Conservation (phyloP, 2,329 filamentous ascomycete genomes). For the Dryadomyces sulphureus region DNA sequence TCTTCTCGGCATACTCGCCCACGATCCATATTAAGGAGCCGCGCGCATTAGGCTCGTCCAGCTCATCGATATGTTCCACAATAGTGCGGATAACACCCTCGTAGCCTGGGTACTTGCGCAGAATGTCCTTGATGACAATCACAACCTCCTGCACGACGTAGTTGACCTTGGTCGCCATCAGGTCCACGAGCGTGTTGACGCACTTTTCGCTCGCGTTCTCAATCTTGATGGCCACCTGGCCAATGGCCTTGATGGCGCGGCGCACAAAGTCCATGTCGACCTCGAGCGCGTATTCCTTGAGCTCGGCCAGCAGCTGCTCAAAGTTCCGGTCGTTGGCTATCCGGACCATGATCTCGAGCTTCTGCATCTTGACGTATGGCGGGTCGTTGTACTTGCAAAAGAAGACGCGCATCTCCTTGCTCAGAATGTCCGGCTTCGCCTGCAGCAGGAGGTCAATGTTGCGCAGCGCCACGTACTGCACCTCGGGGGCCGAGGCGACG, state of each 20-base stretch:
- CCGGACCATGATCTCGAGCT: slow-evolving; percentile 97
- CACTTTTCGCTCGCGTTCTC: slow-evolving; percentile 90
- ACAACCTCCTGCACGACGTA: slow-evolving; percentile 98
- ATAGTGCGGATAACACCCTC: slow-evolving; percentile 95
- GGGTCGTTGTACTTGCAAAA: slow-evolving; percentile 99
- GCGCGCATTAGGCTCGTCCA: slow-evolving; percentile 85
- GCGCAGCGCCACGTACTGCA: slow-evolving; percentile 89
- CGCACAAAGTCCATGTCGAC: slow-evolving; percentile 99
- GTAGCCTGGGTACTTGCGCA: slow-evolving; percentile 93
- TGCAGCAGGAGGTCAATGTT: slow-evolving; percentile 95
- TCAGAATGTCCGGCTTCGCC: slow-evolving; percentile 89
- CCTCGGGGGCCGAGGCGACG: slow-evolving; percentile 87
- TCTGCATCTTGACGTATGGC: slow-evolving; percentile 92
- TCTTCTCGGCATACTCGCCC: slow-evolving; percentile 97
- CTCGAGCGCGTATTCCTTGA: slow-evolving; percentile 95
- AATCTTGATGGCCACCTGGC: slow-evolving; percentile 97
- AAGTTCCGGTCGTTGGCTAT: slow-evolving; percentile 97
- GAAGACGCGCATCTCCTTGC: slow-evolving; percentile 94
- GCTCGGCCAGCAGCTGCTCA: slow-evolving; percentile 80
- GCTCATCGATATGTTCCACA: slow-evolving; percentile 90
- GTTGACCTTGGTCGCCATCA: slow-evolving; percentile 96
- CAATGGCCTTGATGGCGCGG: slow-evolving; percentile 87
- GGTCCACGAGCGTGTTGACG: slow-evolving; percentile 80
- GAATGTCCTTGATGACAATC: slow-evolving; percentile 98
- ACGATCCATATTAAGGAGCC: slow-evolving; percentile 97